phyloP scores from a whole-genome alignment of 2,329 filamentous ascomycete species.

The Fusarium sp. region DNA sequence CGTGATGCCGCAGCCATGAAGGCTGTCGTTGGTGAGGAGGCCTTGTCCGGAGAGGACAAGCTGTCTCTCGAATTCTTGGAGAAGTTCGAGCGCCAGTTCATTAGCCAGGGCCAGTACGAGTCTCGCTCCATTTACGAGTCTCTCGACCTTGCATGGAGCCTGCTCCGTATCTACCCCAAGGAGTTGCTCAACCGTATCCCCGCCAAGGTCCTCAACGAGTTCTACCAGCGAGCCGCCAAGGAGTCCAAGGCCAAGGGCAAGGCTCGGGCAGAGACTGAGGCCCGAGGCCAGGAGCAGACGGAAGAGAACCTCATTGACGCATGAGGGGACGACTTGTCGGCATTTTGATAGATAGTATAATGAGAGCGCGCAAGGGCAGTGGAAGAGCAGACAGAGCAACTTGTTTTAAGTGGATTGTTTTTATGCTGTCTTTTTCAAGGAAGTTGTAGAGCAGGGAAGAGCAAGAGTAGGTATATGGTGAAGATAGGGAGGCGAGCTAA shows the following conservation, averaged over 20 bases:
- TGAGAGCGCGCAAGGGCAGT: slow-evolving; percentile 43
- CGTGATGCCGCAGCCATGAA: slow-evolving; percentile 99
- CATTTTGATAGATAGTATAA: slow-evolving; percentile 47
- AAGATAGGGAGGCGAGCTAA: slow-evolving; percentile 52
- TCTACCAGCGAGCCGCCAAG: slow-evolving; percentile 77
- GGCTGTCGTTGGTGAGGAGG: slow-evolving; percentile 98
- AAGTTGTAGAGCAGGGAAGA: slow-evolving; percentile 34
- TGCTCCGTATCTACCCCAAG: slow-evolving; percentile 97
- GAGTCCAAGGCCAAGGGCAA: slow-evolving; percentile 74
- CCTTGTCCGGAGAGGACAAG: slow-evolving; percentile 95
- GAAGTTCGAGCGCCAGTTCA: slow-evolving; percentile 97
- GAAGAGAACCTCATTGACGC: slow-evolving; percentile 74
- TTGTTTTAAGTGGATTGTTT: slow-evolving; percentile 45
- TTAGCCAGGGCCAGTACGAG: slow-evolving; percentile 92
- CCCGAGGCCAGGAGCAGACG: slow-evolving; percentile 57
- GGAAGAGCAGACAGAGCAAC: slow-evolving; percentile 43
- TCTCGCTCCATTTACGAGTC: slow-evolving; percentile 92
- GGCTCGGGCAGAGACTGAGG: slow-evolving; percentile 59
- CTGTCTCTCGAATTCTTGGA: slow-evolving; percentile 97
- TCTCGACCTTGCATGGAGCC: slow-evolving; percentile 94
- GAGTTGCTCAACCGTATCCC: slow-evolving; percentile 96
- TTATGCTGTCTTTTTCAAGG: slow-evolving; percentile 35
- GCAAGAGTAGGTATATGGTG: slow-evolving; percentile 45
- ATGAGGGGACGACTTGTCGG: slow-evolving; percentile 50
- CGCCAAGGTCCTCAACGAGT: slow-evolving; percentile 84